These are phyloP conservation scores for Lizanozyma gosingica DNA, from an alignment of 1,139 yeast species.

Conservation along the genomic window DNA sequence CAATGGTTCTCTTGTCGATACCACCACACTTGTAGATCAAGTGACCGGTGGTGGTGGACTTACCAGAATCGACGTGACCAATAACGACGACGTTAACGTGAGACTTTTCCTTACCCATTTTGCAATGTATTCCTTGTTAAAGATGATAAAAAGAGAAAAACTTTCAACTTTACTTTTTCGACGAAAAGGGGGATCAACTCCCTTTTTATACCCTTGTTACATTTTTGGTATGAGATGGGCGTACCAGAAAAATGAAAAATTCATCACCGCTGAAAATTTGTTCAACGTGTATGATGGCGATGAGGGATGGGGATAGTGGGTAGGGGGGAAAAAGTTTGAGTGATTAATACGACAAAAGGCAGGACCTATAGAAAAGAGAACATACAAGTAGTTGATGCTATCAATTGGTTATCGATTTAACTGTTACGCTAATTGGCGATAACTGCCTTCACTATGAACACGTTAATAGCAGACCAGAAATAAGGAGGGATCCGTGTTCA, in stretches of 20 bases:
- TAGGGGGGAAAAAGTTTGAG: too few relatives aligned
- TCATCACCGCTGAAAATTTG: not conserved
- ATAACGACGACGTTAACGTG: slow-evolving; percentile 99
- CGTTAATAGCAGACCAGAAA: too few relatives aligned
- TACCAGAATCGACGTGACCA: slow-evolving; percentile 99
- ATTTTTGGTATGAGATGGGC: not conserved
- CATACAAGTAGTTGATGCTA: too few relatives aligned
- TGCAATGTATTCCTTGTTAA: not conserved
- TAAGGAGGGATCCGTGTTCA: too few relatives aligned
- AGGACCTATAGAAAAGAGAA: too few relatives aligned
- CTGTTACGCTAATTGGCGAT: too few relatives aligned
- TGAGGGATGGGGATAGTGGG: too few relatives aligned
- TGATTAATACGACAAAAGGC: too few relatives aligned
- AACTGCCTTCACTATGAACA: too few relatives aligned
- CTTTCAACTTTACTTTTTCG: not conserved
- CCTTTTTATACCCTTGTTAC: not conserved
- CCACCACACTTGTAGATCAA: slow-evolving; percentile 91
- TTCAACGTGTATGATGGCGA: too few relatives aligned
- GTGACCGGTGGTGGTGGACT: slow-evolving; percentile 98
- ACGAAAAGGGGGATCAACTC: not conserved
- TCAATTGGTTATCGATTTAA: too few relatives aligned
- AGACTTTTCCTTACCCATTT: slow-evolving; percentile 81
- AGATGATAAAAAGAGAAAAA: not conserved
- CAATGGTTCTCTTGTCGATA: slow-evolving; percentile 92
- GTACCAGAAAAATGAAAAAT: not conserved